Evolutionary conservation across 257 asterid species (phyloP).

Genomic region (Henckelia pumila): DNA sequence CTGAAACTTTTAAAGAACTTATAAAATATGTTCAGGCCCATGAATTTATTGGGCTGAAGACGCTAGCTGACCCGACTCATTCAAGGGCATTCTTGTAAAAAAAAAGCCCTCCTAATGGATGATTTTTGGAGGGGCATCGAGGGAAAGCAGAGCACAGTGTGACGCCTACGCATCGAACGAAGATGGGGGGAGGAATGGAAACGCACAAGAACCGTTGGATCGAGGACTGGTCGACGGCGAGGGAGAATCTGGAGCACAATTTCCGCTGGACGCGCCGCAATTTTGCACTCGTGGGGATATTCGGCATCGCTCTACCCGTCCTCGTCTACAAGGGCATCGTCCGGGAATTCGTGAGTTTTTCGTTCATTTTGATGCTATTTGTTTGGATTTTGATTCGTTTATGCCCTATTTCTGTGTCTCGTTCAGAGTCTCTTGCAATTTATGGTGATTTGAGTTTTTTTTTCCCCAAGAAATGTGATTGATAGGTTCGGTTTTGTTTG

Average conservation of each 20-base stretch:
- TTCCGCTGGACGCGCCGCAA: slow-evolving; percentile 94
- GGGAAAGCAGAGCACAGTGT: too few species aligned
- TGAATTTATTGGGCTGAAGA: too few species aligned
- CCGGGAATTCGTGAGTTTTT: slow-evolving; percentile 67
- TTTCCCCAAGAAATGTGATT: neutral
- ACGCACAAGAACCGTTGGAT: slow-evolving; percentile 75
- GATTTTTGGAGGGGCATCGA: too few species aligned
- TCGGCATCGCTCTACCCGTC: slow-evolving; percentile 78
- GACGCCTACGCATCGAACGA: too few species aligned
- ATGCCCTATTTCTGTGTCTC: slow-evolving; percentile 23
- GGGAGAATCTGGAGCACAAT: slow-evolving; percentile 86
- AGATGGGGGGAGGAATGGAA: slow-evolving; percentile 98
- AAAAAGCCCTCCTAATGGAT: too few species aligned
- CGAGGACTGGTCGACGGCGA: slow-evolving; percentile 74
- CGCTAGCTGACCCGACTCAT: too few species aligned
- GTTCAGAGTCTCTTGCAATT: neutral
- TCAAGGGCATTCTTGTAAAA: too few species aligned
- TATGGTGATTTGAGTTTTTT: neutral
- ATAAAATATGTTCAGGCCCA: too few species aligned
- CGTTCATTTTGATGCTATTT: neutral
- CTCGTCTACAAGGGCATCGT: slow-evolving; percentile 83
- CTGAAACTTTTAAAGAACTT: too few species aligned
- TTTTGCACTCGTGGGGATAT: slow-evolving; percentile 75
- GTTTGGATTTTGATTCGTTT: neutral
- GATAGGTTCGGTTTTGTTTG: neutral